These are phyloP conservation scores for Penicillium subrubescens DNA, from an alignment of 495 filamentous ascomycete species.

Conservation along the genomic window DNA sequence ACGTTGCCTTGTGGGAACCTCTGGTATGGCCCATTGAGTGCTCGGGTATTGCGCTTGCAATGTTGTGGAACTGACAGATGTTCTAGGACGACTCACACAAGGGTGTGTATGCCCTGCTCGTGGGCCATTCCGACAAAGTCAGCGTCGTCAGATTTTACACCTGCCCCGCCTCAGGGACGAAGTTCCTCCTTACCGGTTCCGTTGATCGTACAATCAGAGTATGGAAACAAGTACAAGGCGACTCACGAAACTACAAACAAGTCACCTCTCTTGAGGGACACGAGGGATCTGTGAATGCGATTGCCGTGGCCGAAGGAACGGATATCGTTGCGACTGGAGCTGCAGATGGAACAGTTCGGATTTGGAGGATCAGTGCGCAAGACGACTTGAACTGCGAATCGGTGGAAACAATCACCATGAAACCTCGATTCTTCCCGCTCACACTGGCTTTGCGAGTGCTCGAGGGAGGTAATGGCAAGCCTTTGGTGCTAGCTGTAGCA, in stretches of 20 bases:
- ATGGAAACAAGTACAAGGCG: constrained; percentile 54
- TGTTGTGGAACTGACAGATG: constrained; percentile 12
- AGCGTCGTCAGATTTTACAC: constrained; percentile 81
- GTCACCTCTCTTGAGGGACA: constrained; percentile 62
- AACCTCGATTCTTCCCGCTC: constrained; percentile 79
- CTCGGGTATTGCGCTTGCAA: neutral
- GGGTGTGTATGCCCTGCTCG: constrained; percentile 71
- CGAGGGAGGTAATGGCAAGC: constrained; percentile 48
- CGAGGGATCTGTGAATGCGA: constrained; percentile 74
- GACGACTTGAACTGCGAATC: constrained; percentile 44
- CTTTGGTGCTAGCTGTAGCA: constrained; percentile 72
- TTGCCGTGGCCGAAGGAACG: constrained; percentile 57
- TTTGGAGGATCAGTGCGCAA: constrained; percentile 64
- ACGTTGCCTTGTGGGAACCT: constrained; percentile 88
- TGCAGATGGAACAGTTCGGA: constrained; percentile 79
- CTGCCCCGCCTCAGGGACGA: constrained; percentile 44
- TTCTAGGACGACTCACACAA: constrained; percentile 47
- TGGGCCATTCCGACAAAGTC: constrained; percentile 79
- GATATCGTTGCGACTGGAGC: constrained; percentile 70
- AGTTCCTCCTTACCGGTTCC: constrained; percentile 74
- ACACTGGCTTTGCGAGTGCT: constrained; percentile 66
- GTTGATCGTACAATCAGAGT: constrained; percentile 77
- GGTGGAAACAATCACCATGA: constrained; percentile 71
- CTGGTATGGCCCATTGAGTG: constrained; percentile 58
- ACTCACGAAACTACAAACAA: constrained; percentile 37